Percentiles rank a stretch among this genome's conserved stretches.
Conservation (phyloP, 129 eudicot genomes). For the Calendula officinalis region DNA sequence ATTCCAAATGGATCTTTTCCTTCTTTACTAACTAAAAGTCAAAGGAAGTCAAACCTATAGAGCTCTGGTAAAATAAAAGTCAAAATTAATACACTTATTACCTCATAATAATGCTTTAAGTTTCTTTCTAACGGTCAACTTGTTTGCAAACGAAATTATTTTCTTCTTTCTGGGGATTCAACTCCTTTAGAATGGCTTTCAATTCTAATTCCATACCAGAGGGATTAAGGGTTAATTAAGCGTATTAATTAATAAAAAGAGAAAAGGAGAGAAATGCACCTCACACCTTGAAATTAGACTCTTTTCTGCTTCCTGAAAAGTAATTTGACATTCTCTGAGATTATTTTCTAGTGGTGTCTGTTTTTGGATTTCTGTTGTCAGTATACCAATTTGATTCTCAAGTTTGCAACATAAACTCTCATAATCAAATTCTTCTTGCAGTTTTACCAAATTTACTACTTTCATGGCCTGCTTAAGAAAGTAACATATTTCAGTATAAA, state of each 20-base stretch:
- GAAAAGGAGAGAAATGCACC: constrained; percentile 51
- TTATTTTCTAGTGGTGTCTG: constrained; percentile 54
- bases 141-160: constrained; percentile 53
- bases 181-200: constrained; percentile 47
- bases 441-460: constrained; percentile 78
- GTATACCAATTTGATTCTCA: constrained; percentile 79
- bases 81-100: constrained; percentile 26
- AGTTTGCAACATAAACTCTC: constrained; percentile 86
- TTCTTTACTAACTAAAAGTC: constrained; percentile 60
- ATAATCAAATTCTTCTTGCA: constrained; percentile 96
- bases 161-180: constrained; percentile 58
- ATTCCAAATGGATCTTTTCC: constrained; percentile 59
- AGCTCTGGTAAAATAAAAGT: constrained; percentile 13
- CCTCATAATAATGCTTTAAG: constrained; percentile 63
- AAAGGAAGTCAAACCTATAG: constrained; percentile 7
- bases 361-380: constrained; percentile 79
- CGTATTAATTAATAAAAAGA: no score
- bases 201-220: constrained; percentile 45
- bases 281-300: constrained; percentile 64
- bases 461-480: constrained; percentile 86
- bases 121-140: constrained; percentile 52
- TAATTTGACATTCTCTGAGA: constrained; percentile 56
- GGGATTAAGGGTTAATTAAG: not conserved
- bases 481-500: constrained; percentile 2
- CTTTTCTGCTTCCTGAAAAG: constrained; percentile 62